Evolutionary conservation across 1,284 basidiomycete genomes (phyloP), one percentile per base, ranked within the genome.

Genomic region (Moesziomyces sp.): DNA sequence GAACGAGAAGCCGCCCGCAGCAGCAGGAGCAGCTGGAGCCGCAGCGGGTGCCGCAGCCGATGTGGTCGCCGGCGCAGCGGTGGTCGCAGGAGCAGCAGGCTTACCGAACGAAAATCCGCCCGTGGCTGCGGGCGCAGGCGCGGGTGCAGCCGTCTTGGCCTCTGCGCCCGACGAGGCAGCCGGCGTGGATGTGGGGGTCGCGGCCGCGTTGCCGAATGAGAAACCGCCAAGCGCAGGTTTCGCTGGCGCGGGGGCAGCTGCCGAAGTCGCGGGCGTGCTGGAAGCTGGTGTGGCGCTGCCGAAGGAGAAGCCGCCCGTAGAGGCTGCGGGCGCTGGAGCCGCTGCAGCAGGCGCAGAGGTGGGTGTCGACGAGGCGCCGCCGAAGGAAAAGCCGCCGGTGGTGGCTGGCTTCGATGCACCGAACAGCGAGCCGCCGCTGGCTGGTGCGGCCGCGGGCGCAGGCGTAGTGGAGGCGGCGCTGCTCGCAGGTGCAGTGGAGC

Each of bases 231-330:
- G 62, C 1, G 76, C 69, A 3, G 79, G 67, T 52, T 81, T 79
- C 45, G 72, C 64, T 13, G 58, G 28, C 1, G 58, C 47, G 0
- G 38, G 16, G 4, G 38, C 52, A 11, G 64, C 33, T 5, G 64
- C 54, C 30, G 67, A 86, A 26, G 87, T 44, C 11, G 62, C 48
- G 5, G 72, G 59, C 21, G 81, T 62, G n/a, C 76, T 18, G 10
- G 73, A 53, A 10, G 70, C 50, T 6, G 38, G 38, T 21, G 77
- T 55, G 14, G 64, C 46, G 26, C 55, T 58, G 3, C 59, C 68
- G 51, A 79, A 79, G 1, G 74, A 74, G 46, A 79, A 78, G 0
- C 63, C 74, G 3, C 69, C 74, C 1, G 38, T 40, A 16, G 38
- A 40, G 6, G 64, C 21, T 19, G 71, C 59, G 9, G 74, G 70